Percentiles rank a stretch among this genome's conserved stretches.
Evolutionary conservation across 768 basidiomycete species (phyloP).

Genomic region (Russula compacta): DNA sequence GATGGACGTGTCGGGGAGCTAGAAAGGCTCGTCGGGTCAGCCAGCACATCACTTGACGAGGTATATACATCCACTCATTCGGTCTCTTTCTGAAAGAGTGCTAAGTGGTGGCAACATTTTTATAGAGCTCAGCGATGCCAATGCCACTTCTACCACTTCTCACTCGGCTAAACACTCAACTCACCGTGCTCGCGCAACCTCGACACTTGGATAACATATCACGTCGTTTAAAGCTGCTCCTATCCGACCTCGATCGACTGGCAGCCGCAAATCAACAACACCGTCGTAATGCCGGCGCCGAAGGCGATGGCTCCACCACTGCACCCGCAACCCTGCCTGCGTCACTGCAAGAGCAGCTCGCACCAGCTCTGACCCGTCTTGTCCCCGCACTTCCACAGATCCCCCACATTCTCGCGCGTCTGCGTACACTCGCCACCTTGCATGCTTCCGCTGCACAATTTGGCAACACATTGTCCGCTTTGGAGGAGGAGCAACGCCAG

Average conservation of each 20-base stretch:
- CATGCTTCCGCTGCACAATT: constrained; percentile 80
- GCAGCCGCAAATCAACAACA: constrained; percentile 33
- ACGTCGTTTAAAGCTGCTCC: constrained; percentile 81
- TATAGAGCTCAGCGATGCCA: constrained; percentile 60
- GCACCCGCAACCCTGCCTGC: constrained; percentile 22
- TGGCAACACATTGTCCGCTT: constrained; percentile 48
- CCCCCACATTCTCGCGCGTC: constrained; percentile 81
- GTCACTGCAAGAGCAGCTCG: constrained; percentile 46
- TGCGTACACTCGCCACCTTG: constrained; percentile 74
- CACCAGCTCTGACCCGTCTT: constrained; percentile 62
- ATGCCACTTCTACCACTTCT: constrained; percentile 77
- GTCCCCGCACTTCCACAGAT: constrained; percentile 70
- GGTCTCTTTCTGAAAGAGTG: neutral
- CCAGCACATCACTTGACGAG: constrained; percentile 73
- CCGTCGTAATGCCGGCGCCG: constrained; percentile 28
- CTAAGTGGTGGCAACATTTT: neutral
- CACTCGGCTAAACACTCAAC: constrained; percentile 72
- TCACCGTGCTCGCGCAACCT: constrained; percentile 86
- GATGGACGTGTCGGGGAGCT: constrained; percentile 79
- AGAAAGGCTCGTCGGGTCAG: constrained; percentile 76
- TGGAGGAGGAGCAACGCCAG: constrained; percentile 68
- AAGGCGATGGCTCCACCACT: constrained; percentile 8
- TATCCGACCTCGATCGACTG: constrained; percentile 85
- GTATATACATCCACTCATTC: constrained; percentile 34
- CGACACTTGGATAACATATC: constrained; percentile 94